phyloP scores from a whole-genome alignment of 202 grass and related monocot genomes.

The Schoenoplectus triqueter region DNA sequence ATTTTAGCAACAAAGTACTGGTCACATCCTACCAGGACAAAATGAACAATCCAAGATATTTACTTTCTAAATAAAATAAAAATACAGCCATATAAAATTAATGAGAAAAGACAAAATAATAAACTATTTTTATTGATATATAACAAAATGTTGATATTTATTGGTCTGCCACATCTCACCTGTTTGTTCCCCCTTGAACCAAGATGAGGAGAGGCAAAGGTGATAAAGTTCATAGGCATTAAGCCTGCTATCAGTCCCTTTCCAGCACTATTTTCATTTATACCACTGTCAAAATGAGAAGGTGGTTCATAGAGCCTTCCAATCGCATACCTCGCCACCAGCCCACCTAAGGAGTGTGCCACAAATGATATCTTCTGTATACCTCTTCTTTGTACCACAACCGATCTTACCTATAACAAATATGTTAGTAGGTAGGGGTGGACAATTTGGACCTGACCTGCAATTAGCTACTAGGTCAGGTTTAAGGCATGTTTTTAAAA shows the following conservation, averaged over 20 bases:
- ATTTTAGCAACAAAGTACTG: neutral
- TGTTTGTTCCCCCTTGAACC: conserved; percentile 98
- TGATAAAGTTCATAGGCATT: conserved; percentile 98
- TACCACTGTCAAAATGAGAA: conserved; percentile 41
- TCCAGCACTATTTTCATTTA: conserved; percentile 42
- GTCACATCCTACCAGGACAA: neutral
- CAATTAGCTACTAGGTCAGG: conserved; percentile 3
- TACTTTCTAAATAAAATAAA: conserved; percentile 1
- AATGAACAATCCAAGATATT: neutral
- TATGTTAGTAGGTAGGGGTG: conserved; percentile 40
- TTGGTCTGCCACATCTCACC: conserved; percentile 48
- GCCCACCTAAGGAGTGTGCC: conserved; percentile 92
- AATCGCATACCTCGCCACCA: conserved; percentile 91
- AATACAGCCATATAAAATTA: neutral
- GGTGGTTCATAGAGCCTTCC: conserved; percentile 74
- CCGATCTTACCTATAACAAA: conserved; percentile 67
- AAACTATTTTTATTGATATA: conserved; percentile 13
- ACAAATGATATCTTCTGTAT: conserved; percentile 94
- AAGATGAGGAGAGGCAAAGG: conserved; percentile 95
- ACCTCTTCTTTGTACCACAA: conserved; percentile 77
- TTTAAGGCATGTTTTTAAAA: neutral
- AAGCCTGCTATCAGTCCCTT: conserved; percentile 80
- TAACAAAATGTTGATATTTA: neutral
- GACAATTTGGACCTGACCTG: conserved; percentile 6
- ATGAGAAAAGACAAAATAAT: conserved; percentile 13